These are phyloP conservation scores for Phaeomoniella chlamydospora DNA, from an alignment of 2,329 filamentous ascomycete genomes.

Conservation along the genomic window DNA sequence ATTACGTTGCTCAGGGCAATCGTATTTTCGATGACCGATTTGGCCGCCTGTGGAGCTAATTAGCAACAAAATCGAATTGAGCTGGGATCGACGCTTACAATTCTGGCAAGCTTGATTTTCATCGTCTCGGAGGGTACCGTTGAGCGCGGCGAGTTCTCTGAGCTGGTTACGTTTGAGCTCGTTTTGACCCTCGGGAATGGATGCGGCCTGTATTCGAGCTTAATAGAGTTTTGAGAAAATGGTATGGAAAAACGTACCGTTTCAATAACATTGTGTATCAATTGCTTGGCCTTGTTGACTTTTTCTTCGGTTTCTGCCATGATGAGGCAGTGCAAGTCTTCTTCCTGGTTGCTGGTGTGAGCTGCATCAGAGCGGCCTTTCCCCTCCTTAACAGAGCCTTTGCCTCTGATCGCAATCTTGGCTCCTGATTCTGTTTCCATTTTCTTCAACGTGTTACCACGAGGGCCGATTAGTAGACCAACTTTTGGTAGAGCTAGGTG, in stretches of 20 bases:
- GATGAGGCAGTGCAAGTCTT: slow-evolving; percentile 96
- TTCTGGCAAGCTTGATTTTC: slow-evolving; percentile 99
- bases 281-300: slow-evolving; percentile 96
- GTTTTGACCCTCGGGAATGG: slow-evolving; percentile 96
- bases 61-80: slow-evolving; percentile 8
- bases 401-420: slow-evolving; percentile 98
- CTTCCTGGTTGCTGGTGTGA: slow-evolving; percentile 99
- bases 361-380: slow-evolving; percentile 97
- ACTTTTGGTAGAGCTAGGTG: slow-evolving; percentile 87
- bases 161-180: slow-evolving; percentile 98
- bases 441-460: slow-evolving; percentile 99
- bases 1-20: slow-evolving; percentile 94
- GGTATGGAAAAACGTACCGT: slow-evolving; percentile 52
- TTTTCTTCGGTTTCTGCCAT: slow-evolving; percentile 99
- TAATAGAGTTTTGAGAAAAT: not conserved
- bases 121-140: slow-evolving; percentile 96
- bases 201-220: slow-evolving; percentile 59
- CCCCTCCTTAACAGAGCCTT: slow-evolving; percentile 98
- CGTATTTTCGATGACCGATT: slow-evolving; percentile 97
- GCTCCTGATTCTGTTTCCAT: slow-evolving; percentile 96
- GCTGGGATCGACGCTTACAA: slow-evolving; percentile 34
- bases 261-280: slow-evolving; percentile 98
- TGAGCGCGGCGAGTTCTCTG: slow-evolving; percentile 89
- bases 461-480: slow-evolving; percentile 98
- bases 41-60: slow-evolving; percentile 48